These are phyloP conservation scores for Rugonectria rugulosa DNA, from an alignment of 2,329 filamentous ascomycete genomes.

Conservation along the genomic window DNA sequence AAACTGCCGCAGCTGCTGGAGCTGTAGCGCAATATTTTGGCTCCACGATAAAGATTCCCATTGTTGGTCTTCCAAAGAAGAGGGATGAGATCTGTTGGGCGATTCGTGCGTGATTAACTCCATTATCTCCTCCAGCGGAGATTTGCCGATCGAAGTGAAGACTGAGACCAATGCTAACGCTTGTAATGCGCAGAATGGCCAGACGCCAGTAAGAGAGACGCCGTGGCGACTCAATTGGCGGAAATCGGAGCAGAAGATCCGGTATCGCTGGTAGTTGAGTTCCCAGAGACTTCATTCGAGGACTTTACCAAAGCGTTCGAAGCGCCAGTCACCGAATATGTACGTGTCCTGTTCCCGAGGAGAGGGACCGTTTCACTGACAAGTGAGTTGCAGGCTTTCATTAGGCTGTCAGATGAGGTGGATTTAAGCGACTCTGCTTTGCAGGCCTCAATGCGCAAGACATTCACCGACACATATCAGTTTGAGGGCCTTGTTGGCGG, in stretches of 20 bases:
- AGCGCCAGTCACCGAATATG: slow-evolving; percentile 31
- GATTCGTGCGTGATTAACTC: slow-evolving; percentile 17
- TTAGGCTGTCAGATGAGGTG: slow-evolving; percentile 22
- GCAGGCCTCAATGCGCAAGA: slow-evolving; percentile 29
- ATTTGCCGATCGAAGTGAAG: no score
- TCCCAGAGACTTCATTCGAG: neutral
- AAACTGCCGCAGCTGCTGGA: slow-evolving; percentile 19
- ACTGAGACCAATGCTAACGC: no score
- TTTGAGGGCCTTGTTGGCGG: slow-evolving; percentile 31
- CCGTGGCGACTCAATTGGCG: neutral
- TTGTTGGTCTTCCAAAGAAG: slow-evolving; percentile 18
- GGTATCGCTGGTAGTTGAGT: slow-evolving; percentile 1
- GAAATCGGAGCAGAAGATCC: neutral
- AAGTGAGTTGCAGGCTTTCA: slow-evolving; percentile 5
- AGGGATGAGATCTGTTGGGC: slow-evolving; percentile 30
- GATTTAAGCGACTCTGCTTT: slow-evolving; percentile 15
- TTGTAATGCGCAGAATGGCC: slow-evolving; percentile 15
- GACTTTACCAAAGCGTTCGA: slow-evolving; percentile 21
- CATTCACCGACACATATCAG: slow-evolving; percentile 28
- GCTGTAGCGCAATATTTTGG: slow-evolving; percentile 28
- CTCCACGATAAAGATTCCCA: slow-evolving; percentile 14
- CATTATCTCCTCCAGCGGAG: no score
- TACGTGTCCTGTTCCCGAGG: neutral
- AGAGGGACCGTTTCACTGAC: neutral
- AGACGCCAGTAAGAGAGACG: slow-evolving; percentile 1